These are phyloP conservation scores for Polytrichum commune DNA, from an alignment of 225 moss, liverwort and hornwort species.

Conservation along the genomic window DNA sequence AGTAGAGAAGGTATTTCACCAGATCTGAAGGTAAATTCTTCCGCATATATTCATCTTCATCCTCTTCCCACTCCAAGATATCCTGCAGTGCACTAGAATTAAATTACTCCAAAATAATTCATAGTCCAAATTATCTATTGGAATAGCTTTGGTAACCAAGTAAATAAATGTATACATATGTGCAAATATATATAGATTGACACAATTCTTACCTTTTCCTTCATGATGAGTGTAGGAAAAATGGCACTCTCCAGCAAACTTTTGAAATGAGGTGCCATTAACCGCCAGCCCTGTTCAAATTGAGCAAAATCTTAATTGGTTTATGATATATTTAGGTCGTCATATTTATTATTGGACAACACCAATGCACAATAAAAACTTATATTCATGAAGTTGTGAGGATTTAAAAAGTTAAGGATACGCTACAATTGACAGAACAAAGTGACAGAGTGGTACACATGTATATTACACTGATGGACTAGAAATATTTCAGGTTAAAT, in stretches of 20 bases:
- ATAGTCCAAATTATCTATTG: too few relatives aligned
- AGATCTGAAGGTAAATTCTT: conserved; percentile 94
- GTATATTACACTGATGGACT: too few relatives aligned
- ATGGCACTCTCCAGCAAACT: conserved; percentile 82
- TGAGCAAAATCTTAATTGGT: too few relatives aligned
- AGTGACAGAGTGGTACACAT: too few relatives aligned
- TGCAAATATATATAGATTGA: neutral
- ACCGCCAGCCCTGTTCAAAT: conserved; percentile 73
- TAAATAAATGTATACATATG: neutral
- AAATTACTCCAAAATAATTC: neutral
- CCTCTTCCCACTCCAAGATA: conserved; percentile 86
- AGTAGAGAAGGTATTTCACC: conserved; percentile 25
- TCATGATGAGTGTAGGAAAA: conserved; percentile 78
- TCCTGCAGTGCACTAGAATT: conserved; percentile 45
- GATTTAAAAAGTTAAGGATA: too few relatives aligned
- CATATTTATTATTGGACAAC: too few relatives aligned
- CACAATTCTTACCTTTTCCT: conserved; percentile 57
- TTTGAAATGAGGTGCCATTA: conserved; percentile 92
- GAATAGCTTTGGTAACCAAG: neutral
- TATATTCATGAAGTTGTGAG: too few relatives aligned
- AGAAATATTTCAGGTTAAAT: too few relatives aligned
- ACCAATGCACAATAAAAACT: too few relatives aligned
- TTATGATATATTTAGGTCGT: too few relatives aligned
- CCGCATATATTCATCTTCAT: conserved; percentile 88
- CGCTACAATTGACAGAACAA: too few relatives aligned